Evolutionary conservation across 1,139 yeast species (phyloP).

Genomic region (Geotrichum australiense): DNA sequence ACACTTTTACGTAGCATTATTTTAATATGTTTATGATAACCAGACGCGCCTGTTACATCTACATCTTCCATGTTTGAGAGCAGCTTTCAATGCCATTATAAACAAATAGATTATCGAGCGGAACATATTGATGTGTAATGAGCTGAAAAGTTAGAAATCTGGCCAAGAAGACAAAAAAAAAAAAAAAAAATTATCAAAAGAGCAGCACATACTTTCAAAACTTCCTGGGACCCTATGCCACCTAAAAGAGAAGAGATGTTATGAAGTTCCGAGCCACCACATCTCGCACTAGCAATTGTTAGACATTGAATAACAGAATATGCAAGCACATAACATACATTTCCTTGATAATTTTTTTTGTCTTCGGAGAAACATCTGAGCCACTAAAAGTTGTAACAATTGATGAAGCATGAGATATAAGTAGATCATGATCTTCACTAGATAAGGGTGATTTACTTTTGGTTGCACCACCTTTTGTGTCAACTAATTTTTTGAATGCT

Average conservation of each 20-base stretch:
- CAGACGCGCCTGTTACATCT: too few species aligned
- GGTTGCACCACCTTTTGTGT: slow-evolving; percentile 20
- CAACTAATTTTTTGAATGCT: slow-evolving; percentile 24
- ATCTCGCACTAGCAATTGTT: slow-evolving; percentile 27
- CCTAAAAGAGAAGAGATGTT: slow-evolving; percentile 57
- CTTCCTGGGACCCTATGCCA: slow-evolving; percentile 75
- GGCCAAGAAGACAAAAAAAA: not conserved
- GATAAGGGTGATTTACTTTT: too few species aligned
- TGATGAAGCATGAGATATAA: too few species aligned
- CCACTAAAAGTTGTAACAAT: slow-evolving; percentile 18
- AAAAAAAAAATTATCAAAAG: not conserved
- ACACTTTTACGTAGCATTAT: too few species aligned
- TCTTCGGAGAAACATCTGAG: slow-evolving; percentile 12
- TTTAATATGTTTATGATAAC: too few species aligned
- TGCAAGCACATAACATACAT: slow-evolving; percentile 18
- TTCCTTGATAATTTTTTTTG: slow-evolving; percentile 22
- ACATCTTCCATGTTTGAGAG: slow-evolving; percentile 46
- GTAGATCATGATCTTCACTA: too few species aligned
- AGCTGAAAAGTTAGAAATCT: slow-evolving; percentile 31
- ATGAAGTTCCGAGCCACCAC: slow-evolving; percentile 40
- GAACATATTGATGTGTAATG: slow-evolving; percentile 64
- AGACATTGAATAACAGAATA: not conserved
- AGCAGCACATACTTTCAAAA: slow-evolving; percentile 39
- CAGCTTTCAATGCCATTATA: slow-evolving; percentile 60
- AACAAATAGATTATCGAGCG: slow-evolving; percentile 57